phyloP scores from a whole-genome alignment of 805 yeast genomes.

The Kazachstania viticola region DNA sequence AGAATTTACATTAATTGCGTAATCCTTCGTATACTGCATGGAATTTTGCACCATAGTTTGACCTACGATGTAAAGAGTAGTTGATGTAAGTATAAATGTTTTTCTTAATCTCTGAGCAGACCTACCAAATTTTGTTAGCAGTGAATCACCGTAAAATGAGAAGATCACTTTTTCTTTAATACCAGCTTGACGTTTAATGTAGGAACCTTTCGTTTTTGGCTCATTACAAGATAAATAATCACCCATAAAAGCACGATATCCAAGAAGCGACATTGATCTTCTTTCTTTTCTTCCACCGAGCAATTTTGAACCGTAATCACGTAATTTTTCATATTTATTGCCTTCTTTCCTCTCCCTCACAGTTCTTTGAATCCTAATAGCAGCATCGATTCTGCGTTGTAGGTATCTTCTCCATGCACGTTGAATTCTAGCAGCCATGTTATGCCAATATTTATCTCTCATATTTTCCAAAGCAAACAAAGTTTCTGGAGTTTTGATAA shows the following conservation, averaged over 20 bases:
- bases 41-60: conserved; percentile 59
- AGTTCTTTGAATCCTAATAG: conserved; percentile 65
- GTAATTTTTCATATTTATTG: conserved; percentile 67
- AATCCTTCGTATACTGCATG: conserved; percentile 49
- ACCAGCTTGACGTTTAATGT: conserved; percentile 56
- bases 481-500: conserved; percentile 94
- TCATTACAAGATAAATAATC: conserved; percentile 84
- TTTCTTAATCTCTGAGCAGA: conserved; percentile 73
- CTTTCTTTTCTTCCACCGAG: conserved; percentile 75
- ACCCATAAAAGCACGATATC: conserved; percentile 86
- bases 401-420: conserved; percentile 88
- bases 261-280: conserved; percentile 75
- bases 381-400: conserved; percentile 76
- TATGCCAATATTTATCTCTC: conserved; percentile 96
- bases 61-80: conserved; percentile 55
- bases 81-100: conserved; percentile 55
- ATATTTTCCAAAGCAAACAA: conserved; percentile 88
- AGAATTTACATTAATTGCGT: conserved; percentile 44
- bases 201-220: conserved; percentile 63
- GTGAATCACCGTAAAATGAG: conserved; percentile 70
- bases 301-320: conserved; percentile 71
- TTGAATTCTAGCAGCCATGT: conserved; percentile 95
- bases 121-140: conserved; percentile 83
- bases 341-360: conserved; percentile 77
- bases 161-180: conserved; percentile 62